Conservation (phyloP, 768 basidiomycete species). For the button mushroom (Agaricus bisporus) region DNA sequence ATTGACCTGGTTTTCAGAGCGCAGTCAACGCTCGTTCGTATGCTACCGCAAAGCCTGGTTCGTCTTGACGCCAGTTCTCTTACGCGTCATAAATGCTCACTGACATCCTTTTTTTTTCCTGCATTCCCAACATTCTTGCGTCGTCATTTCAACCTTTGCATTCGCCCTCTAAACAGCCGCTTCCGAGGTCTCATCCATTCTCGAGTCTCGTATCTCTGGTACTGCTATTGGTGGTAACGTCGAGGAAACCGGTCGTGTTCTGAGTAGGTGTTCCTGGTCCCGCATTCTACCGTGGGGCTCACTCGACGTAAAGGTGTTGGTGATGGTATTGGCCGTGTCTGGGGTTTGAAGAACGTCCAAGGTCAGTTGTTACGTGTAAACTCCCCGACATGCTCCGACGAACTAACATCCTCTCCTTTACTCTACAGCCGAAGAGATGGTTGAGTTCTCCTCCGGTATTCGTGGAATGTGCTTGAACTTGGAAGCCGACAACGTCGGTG, state of each 20-base stretch:
- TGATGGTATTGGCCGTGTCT: slow-evolving; percentile 99
- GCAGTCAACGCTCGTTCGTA: slow-evolving; percentile 71
- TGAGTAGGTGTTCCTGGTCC: slow-evolving; percentile 59
- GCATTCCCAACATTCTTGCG: slow-evolving; percentile 19
- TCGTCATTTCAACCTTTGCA: slow-evolving; percentile 33
- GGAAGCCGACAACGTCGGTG: slow-evolving; percentile 99
- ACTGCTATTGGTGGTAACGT: slow-evolving; percentile 87
- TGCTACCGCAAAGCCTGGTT: slow-evolving; percentile 97
- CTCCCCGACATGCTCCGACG: slow-evolving; percentile 10
- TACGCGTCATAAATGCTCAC: slow-evolving; percentile 15
- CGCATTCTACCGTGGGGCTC: slow-evolving; percentile 13
- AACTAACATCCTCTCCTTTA: slow-evolving; percentile 13
- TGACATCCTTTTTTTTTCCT: slow-evolving; percentile 18
- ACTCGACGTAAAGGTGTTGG: slow-evolving; percentile 68
- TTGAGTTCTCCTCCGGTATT: slow-evolving; percentile 99
- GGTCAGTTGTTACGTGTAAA: slow-evolving; percentile 39
- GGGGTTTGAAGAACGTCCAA: slow-evolving; percentile 98
- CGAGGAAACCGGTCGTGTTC: slow-evolving; percentile 97
- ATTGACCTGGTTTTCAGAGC: slow-evolving; percentile 27
- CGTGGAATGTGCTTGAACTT: slow-evolving; percentile 99
- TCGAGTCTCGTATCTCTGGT: slow-evolving; percentile 97
- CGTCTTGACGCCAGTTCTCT: slow-evolving; percentile 22
- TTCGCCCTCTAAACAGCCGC: slow-evolving; percentile 46
- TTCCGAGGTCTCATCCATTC: slow-evolving; percentile 98
- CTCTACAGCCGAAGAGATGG: slow-evolving; percentile 94